Evolutionary conservation across 2,329 filamentous ascomycete species (phyloP).

Genomic region (Chrysoporthe puriensis): DNA sequence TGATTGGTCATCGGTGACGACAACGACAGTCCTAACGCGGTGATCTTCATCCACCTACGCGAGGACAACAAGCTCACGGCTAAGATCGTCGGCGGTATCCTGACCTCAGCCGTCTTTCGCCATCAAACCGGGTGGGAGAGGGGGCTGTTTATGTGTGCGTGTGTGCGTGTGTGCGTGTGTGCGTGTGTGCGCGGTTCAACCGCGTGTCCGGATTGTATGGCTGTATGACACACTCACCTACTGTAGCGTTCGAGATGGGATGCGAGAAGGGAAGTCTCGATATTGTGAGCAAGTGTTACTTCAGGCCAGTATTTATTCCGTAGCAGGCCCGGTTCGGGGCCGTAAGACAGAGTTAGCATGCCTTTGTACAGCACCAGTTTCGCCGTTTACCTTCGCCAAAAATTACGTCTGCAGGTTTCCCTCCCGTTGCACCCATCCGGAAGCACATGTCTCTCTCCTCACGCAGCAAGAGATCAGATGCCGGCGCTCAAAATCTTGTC

Average conservation of each 20-base stretch:
- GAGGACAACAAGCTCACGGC: neutral
- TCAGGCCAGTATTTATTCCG: neutral
- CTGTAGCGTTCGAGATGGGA: too few species aligned
- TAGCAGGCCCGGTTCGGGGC: neutral
- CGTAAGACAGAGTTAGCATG: neutral
- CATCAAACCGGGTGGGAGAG: neutral
- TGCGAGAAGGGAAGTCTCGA: too few species aligned
- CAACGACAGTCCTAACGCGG: neutral
- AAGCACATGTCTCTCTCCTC: too few species aligned
- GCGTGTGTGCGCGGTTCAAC: too few species aligned
- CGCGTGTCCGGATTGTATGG: too few species aligned
- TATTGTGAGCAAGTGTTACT: too few species aligned
- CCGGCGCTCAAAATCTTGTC: conserved; percentile 37
- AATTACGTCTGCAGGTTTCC: neutral
- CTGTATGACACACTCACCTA: too few species aligned
- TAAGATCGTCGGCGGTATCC: neutral
- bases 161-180: too few species aligned
- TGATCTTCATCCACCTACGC: neutral
- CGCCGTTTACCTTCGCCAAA: neutral
- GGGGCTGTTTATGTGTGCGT: neutral
- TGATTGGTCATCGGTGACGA: neutral
- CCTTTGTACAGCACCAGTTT: neutral
- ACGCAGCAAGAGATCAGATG: neutral
- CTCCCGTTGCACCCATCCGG: neutral
- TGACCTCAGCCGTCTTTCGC: neutral